These are phyloP conservation scores for Nasturtium officinale DNA, from an alignment of 345 rosid genomes.

Conservation along the genomic window DNA sequence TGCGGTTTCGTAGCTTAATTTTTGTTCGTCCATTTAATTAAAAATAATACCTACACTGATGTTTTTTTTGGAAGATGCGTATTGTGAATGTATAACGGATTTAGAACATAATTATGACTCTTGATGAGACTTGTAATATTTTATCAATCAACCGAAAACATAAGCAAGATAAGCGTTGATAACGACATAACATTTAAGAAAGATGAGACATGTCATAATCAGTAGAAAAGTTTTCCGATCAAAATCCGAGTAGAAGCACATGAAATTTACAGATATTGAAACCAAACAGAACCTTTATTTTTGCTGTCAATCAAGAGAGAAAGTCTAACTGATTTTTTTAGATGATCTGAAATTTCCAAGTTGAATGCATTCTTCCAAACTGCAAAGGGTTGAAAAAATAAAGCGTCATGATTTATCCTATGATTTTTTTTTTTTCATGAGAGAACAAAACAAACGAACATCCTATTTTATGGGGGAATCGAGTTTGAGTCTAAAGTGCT, in stretches of 20 bases:
- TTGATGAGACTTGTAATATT: conserved; percentile 30
- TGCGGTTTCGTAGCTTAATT: conserved; percentile 11
- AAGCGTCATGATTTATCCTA: background rate
- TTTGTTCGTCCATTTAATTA: conserved; percentile 15
- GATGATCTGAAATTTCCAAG: background rate
- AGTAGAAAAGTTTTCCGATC: conserved; percentile 17
- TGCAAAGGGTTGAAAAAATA: background rate
- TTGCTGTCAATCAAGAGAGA: background rate
- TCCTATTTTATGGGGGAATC: background rate
- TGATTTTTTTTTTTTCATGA: background rate
- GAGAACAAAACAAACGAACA: background rate
- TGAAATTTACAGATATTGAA: background rate
- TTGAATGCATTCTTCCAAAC: background rate
- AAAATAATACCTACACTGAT: background rate
- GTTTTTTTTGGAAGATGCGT: conserved; percentile 29
- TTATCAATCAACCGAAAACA: conserved; percentile 33
- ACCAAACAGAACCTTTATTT: background rate
- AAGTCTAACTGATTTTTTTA: background rate
- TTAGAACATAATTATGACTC: conserved; percentile 31
- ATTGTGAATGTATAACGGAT: conserved; percentile 19
- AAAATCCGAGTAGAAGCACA: conserved; percentile 29
- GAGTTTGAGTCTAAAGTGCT: background rate
- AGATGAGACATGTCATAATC: conserved; percentile 37
- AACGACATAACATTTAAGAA: conserved; percentile 37
- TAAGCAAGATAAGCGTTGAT: conserved; percentile 39